Evolutionary conservation across 2,329 filamentous ascomycete genomes (phyloP).

Genomic region (Alternaria sp.): DNA sequence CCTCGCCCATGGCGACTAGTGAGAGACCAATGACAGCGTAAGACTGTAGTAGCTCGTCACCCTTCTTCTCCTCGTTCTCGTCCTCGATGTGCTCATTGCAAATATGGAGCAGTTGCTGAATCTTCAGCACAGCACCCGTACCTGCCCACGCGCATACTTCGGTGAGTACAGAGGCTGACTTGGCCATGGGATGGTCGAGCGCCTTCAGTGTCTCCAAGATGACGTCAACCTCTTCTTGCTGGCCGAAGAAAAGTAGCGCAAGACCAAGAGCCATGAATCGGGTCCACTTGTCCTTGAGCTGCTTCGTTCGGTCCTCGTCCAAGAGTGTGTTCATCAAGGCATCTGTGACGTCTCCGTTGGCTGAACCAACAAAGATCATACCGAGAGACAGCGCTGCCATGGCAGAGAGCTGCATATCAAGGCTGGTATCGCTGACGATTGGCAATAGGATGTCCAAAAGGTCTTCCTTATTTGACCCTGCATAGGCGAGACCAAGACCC

Average conservation of each 20-base stretch:
- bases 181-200: conserved; percentile 95
- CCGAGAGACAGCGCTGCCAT: conserved; percentile 94
- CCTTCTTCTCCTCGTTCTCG: conserved; percentile 87
- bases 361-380: conserved; percentile 91
- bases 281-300: conserved; percentile 98
- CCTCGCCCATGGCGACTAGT: conserved; percentile 96
- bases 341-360: conserved; percentile 88
- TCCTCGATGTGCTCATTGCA: conserved; percentile 98
- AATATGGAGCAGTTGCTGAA: conserved; percentile 96
- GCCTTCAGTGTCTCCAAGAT: conserved; percentile 96
- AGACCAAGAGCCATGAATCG: conserved; percentile 95
- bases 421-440: conserved; percentile 81
- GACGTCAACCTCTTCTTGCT: conserved; percentile 98
- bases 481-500: conserved; percentile 94
- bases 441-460: conserved; percentile 86
- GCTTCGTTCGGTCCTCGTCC: conserved; percentile 89
- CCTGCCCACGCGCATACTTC: conserved; percentile 99
- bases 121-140: conserved; percentile 94
- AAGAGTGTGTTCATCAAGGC: conserved; percentile 91
- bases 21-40: conserved; percentile 96
- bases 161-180: conserved; percentile 91
- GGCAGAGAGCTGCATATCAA: conserved; percentile 94
- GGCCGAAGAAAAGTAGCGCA: conserved; percentile 92
- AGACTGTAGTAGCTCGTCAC: conserved; percentile 92
- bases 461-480: conserved; percentile 90